These are phyloP conservation scores for Suillus discolor DNA, from an alignment of 768 basidiomycete species.

Conservation along the genomic window DNA sequence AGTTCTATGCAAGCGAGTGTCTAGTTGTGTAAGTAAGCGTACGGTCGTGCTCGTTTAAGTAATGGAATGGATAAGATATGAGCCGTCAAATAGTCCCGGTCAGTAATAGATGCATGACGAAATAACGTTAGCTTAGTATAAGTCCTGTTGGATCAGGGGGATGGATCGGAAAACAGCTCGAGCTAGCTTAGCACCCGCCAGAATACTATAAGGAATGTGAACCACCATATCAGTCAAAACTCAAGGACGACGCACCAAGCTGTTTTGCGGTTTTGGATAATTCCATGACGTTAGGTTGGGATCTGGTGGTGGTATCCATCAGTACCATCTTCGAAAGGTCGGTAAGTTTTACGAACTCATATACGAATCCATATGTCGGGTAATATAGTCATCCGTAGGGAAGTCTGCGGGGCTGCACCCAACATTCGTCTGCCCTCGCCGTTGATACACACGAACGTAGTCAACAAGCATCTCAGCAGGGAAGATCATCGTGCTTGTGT, in stretches of 20 bases:
- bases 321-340: conserved; percentile 1
- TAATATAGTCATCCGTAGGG: conserved; percentile 52
- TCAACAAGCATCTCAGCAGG: conserved; percentile 57
- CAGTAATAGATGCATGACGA: not conserved
- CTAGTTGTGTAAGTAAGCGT: not conserved
- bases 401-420: conserved; percentile 51
- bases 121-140: conserved; percentile 2
- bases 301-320: conserved; percentile 29
- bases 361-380: conserved; percentile 54
- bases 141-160: not conserved
- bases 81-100: not conserved
- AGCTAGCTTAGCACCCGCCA: conserved; percentile 5
- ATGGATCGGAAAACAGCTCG: not conserved
- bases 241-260: conserved; percentile 14
- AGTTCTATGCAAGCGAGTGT: conserved; percentile 5
- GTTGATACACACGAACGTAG: conserved; percentile 65
- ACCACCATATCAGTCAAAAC: not conserved
- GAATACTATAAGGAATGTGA: conserved; percentile 6
- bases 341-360: conserved; percentile 44
- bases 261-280: conserved; percentile 44
- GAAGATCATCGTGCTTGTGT: conserved; percentile 47
- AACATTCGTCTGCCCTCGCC: conserved; percentile 40
- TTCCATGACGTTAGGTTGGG: conserved; percentile 46
- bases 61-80: not conserved
- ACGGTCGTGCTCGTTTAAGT: not conserved